A percentile compares a stretch with the other conserved stretches of the same genome.
Evolutionary conservation across 192 early-diverging fungal genomes (phyloP).

Genomic region (Rhizoclosmatium globosum): DNA sequence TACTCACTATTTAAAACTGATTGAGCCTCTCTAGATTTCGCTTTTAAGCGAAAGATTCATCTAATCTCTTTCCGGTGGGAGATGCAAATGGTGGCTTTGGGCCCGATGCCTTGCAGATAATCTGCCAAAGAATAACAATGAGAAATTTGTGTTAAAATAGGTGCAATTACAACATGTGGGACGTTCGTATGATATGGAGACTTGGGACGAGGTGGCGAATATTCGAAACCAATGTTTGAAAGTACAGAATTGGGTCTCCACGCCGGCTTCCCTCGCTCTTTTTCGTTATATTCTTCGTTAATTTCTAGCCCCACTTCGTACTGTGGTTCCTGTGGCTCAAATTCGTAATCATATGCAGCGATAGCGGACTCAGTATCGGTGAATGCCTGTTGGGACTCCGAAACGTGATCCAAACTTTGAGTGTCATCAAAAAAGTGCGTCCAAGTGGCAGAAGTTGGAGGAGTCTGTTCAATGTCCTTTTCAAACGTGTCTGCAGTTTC

Average conservation of each 20-base stretch:
- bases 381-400: background rate
- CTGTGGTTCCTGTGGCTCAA: background rate
- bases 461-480: background rate
- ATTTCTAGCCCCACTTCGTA: background rate
- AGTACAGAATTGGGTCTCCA: conserved; percentile 31
- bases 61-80: conserved; percentile 19
- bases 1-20: background rate
- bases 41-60: background rate
- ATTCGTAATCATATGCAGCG: conserved; percentile 10
- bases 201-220: background rate
- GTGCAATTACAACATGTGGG: background rate
- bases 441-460: background rate
- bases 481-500: background rate
- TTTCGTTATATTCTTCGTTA: background rate
- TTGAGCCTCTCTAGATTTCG: background rate
- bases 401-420: background rate
- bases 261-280: background rate
- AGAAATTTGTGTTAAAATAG: background rate
- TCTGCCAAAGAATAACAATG: background rate
- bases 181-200: background rate
- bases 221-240: conserved; percentile 24
- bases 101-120: background rate
- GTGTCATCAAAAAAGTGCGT: background rate
- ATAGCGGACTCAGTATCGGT: background rate
- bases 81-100: conserved; percentile 29